Percentiles rank a stretch among this genome's conserved stretches.
Conservation (phyloP, 768 basidiomycete genomes). For the Scleroderma bovista region DNA sequence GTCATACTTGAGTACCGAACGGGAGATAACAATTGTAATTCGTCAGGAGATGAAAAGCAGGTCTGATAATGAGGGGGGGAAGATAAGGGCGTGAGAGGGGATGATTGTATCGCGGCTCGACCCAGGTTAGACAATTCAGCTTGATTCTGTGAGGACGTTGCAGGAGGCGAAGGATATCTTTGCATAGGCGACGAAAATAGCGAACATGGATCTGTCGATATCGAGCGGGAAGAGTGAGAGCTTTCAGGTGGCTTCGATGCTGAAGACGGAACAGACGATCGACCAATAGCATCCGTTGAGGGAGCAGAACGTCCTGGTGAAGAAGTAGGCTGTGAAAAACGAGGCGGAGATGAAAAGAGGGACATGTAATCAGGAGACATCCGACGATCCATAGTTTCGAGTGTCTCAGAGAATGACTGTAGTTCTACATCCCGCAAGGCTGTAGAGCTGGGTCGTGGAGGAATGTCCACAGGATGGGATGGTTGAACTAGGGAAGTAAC, state of each 20-base stretch:
- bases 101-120: not conserved
- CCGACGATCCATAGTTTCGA: not conserved
- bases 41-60: slow-evolving; percentile 19
- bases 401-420: not conserved
- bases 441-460: not conserved
- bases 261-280: slow-evolving; percentile 1
- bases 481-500: too few species aligned
- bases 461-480: not conserved
- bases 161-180: slow-evolving; percentile 14
- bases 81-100: slow-evolving; percentile 19
- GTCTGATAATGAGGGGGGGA: slow-evolving; percentile 9
- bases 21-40: slow-evolving; percentile 11
- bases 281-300: not conserved
- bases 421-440: not conserved
- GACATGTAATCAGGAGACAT: slow-evolving; percentile 10
- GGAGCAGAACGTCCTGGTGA: not conserved
- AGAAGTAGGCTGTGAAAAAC: not conserved
- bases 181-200: slow-evolving; percentile 12
- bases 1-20: not conserved
- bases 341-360: slow-evolving; percentile 17
- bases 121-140: slow-evolving; percentile 1
- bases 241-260: not conserved
- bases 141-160: slow-evolving; percentile 11
- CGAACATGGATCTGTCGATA: slow-evolving; percentile 9
- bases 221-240: slow-evolving; percentile 7